phyloP scores from a whole-genome alignment of 129 eudicot species.

The Apium graveolens region DNA sequence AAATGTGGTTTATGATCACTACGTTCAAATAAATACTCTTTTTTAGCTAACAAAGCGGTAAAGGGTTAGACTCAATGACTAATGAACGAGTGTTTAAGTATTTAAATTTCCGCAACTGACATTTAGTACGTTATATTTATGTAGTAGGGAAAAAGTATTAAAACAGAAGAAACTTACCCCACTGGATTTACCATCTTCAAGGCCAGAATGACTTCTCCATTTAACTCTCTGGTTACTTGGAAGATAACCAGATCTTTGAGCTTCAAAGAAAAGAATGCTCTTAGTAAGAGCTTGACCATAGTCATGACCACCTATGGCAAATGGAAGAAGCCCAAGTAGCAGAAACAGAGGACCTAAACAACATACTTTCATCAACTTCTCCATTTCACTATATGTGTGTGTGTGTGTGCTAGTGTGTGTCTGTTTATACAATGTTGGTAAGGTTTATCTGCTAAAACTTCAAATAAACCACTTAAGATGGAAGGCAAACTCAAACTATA shows the following conservation, averaged over 20 bases:
- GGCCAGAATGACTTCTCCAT: slow-evolving; percentile 88
- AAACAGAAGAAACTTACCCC: slow-evolving; percentile 46
- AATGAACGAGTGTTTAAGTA: not conserved
- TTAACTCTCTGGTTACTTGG: slow-evolving; percentile 66
- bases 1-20: too few relatives aligned
- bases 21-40: too few relatives aligned
- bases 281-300: slow-evolving; percentile 70
- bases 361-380: slow-evolving; percentile 27
- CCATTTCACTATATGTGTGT: slow-evolving; percentile 24
- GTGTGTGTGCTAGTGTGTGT: not conserved
- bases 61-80: too few relatives aligned
- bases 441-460: slow-evolving; percentile 41
- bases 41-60: too few relatives aligned
- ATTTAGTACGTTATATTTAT: too few relatives aligned
- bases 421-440: slow-evolving; percentile 28
- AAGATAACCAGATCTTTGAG: slow-evolving; percentile 92
- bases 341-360: slow-evolving; percentile 49
- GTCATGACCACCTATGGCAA: slow-evolving; percentile 56
- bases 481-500: slow-evolving; percentile 1
- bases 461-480: slow-evolving; percentile 34
- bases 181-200: slow-evolving; percentile 64
- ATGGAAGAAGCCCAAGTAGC: slow-evolving; percentile 30
- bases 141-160: not conserved
- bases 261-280: slow-evolving; percentile 86
- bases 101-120: too few relatives aligned